phyloP scores from a whole-genome alignment of 768 basidiomycete species.

The Floccularia luteovirens region DNA sequence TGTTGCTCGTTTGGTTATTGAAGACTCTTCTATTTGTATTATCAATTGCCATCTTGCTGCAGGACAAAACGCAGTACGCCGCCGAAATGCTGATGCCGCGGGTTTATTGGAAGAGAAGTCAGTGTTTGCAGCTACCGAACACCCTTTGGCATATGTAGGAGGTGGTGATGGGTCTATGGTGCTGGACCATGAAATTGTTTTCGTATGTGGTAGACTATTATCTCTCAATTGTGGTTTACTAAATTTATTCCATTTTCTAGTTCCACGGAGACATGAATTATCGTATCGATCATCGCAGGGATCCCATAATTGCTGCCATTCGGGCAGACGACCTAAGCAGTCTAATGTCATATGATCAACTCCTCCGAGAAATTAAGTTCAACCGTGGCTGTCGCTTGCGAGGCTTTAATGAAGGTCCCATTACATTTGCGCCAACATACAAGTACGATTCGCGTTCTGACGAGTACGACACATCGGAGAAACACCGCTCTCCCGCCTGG shows the following conservation, averaged over 20 bases:
- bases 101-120: slow-evolving; percentile 79
- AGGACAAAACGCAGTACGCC: slow-evolving; percentile 75
- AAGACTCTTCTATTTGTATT: slow-evolving; percentile 90
- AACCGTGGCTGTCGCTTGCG: slow-evolving; percentile 88
- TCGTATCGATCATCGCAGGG: slow-evolving; percentile 89
- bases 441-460: slow-evolving; percentile 81
- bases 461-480: slow-evolving; percentile 85
- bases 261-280: slow-evolving; percentile 96
- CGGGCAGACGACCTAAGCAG: slow-evolving; percentile 54
- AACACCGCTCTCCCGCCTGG: slow-evolving; percentile 89
- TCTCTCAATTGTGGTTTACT: neutral
- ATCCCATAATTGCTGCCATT: slow-evolving; percentile 67
- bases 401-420: slow-evolving; percentile 72
- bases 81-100: slow-evolving; percentile 83
- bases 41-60: slow-evolving; percentile 98
- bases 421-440: slow-evolving; percentile 87
- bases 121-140: slow-evolving; percentile 52
- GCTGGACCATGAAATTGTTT: slow-evolving; percentile 90
- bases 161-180: slow-evolving; percentile 93
- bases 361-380: slow-evolving; percentile 79
- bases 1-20: slow-evolving; percentile 81
- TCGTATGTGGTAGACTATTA: slow-evolving; percentile 41
- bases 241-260: slow-evolving; percentile 25
- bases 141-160: slow-evolving; percentile 66
- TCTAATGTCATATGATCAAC: slow-evolving; percentile 78